A percentile compares a stretch with the other conserved stretches of the same genome.
Evolutionary conservation across 371 early-diverging fungal genomes (phyloP).

Genomic region (Amoeboaphelidium protococcarum): DNA sequence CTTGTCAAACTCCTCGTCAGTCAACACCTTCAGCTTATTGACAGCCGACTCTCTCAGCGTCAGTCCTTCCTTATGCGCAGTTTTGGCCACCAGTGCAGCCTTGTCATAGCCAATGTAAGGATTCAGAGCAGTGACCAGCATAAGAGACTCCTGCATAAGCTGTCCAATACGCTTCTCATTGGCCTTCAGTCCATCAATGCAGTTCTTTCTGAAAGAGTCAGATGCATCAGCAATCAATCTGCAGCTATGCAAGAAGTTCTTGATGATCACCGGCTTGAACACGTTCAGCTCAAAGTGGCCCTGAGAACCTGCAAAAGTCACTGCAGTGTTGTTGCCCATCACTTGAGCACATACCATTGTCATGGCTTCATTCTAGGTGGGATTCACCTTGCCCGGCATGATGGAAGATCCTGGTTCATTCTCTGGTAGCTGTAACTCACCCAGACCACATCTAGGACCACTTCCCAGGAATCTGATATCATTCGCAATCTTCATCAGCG

Average conservation of each 20-base stretch:
- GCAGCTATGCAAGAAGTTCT: slow-evolving; percentile 67
- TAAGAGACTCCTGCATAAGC: slow-evolving; percentile 58
- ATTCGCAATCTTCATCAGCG: slow-evolving; percentile 91
- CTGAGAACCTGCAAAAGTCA: slow-evolving; percentile 62
- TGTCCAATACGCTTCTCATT: slow-evolving; percentile 55
- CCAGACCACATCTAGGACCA: slow-evolving; percentile 87
- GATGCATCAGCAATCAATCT: slow-evolving; percentile 57
- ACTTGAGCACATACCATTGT: slow-evolving; percentile 95
- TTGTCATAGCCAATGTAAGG: slow-evolving; percentile 31
- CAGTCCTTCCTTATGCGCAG: slow-evolving; percentile 63
- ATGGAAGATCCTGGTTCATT: slow-evolving; percentile 94
- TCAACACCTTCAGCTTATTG: slow-evolving; percentile 41
- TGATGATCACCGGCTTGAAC: slow-evolving; percentile 88
- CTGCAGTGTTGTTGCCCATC: slow-evolving; percentile 78
- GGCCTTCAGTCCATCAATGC: slow-evolving; percentile 68
- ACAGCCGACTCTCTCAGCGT: slow-evolving; percentile 66
- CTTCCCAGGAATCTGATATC: slow-evolving; percentile 72
- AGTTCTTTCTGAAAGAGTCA: slow-evolving; percentile 62
- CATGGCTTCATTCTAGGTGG: slow-evolving; percentile 91
- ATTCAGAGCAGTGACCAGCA: slow-evolving; percentile 77
- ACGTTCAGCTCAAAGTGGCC: slow-evolving; percentile 95
- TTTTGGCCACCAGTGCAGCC: slow-evolving; percentile 78
- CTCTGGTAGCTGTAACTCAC: slow-evolving; percentile 72
- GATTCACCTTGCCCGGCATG: slow-evolving; percentile 61
- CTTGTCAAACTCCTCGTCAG: slow-evolving; percentile 57